A percentile compares a stretch with the other conserved stretches of the same genome.
These are phyloP conservation scores for Yamadazyma friedrichii DNA, from an alignment of 1,139 yeast genomes.

Conservation along the genomic window DNA sequence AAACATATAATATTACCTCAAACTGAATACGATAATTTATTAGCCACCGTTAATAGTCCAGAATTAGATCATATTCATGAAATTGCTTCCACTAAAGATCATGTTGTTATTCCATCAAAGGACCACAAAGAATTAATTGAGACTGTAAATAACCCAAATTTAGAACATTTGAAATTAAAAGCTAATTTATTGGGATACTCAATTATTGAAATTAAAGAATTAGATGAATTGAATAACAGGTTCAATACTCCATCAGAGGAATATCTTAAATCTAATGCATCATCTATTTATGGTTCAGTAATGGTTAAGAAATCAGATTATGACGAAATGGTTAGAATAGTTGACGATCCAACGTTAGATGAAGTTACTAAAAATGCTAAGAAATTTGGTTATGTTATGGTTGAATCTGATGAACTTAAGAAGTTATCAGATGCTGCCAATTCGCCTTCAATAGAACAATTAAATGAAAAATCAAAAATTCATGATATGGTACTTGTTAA, in stretches of 20 bases:
- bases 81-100: slow-evolving; percentile 16
- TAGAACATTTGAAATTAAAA: slow-evolving; percentile 23
- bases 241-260: slow-evolving; percentile 19
- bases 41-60: slow-evolving; percentile 21
- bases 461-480: slow-evolving; percentile 22
- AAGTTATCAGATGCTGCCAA: slow-evolving; percentile 15
- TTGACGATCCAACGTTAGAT: slow-evolving; percentile 19
- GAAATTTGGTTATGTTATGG: slow-evolving; percentile 14
- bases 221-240: slow-evolving; percentile 14
- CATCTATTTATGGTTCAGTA: slow-evolving; percentile 10
- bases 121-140: slow-evolving; percentile 14
- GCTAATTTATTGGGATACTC: slow-evolving; percentile 13
- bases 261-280: slow-evolving; percentile 14
- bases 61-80: slow-evolving; percentile 17
- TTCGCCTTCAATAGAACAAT: slow-evolving; percentile 27
- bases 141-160: slow-evolving; percentile 20
- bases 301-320: slow-evolving; percentile 16
- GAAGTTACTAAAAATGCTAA: slow-evolving; percentile 10
- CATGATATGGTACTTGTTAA: slow-evolving; percentile 13
- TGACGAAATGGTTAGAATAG: slow-evolving; percentile 13
- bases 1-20: slow-evolving; percentile 11
- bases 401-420: slow-evolving; percentile 9
- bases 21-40: slow-evolving; percentile 13
- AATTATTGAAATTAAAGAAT: slow-evolving; percentile 20
- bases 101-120: slow-evolving; percentile 17